phyloP scores from a whole-genome alignment of 2,329 filamentous ascomycete genomes.

The Penicillium sp. region DNA sequence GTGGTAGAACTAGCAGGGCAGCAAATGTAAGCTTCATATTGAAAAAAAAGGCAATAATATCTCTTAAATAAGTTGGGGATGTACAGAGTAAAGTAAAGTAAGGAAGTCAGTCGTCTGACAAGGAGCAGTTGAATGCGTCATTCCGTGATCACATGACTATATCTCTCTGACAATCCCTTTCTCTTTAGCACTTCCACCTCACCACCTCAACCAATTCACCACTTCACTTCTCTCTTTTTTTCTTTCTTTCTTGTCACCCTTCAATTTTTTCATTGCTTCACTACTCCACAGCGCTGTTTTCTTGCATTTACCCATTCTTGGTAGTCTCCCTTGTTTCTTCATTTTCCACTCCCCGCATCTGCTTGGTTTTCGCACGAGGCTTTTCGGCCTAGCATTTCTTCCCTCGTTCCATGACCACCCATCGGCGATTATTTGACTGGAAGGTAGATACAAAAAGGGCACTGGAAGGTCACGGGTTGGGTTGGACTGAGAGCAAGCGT shows the following conservation, averaged over 20 bases:
- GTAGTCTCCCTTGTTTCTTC: not conserved
- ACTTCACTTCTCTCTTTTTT: not conserved
- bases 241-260: not conserved
- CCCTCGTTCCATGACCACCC: not conserved
- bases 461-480: conserved; percentile 29
- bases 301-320: conserved; percentile 5
- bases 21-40: conserved; percentile 66
- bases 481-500: conserved; percentile 33
- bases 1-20: conserved; percentile 54
- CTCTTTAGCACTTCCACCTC: not conserved
- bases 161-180: conserved; percentile 15
- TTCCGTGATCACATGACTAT: conserved; percentile 14
- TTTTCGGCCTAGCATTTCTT: not conserved
- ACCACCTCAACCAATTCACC: not conserved
- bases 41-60: not conserved
- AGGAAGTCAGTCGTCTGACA: not conserved
- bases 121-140: conserved; percentile 13
- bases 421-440: conserved; percentile 17
- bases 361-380: not conserved
- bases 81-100: not conserved
- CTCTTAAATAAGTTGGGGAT: not conserved
- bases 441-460: conserved; percentile 25
- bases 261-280: not conserved
- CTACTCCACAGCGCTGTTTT: not conserved
- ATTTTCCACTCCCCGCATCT: not conserved